Evolutionary conservation across 2,329 filamentous ascomycete genomes (phyloP).

Genomic region (Immersiporthe knoxdaviesiana): DNA sequence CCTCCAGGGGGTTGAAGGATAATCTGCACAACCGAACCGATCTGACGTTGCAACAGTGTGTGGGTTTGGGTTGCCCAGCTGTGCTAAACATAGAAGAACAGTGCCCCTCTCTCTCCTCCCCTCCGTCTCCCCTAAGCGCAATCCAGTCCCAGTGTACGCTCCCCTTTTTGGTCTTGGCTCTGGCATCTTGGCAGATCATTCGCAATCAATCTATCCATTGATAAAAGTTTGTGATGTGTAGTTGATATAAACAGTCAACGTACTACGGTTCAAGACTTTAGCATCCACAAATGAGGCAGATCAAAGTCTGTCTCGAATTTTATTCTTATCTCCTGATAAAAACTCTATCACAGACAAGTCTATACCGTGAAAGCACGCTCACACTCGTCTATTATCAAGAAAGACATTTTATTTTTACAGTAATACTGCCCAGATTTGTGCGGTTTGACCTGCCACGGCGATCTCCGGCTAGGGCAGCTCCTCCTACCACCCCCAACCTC

Average conservation of each 20-base stretch:
- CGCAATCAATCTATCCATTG: neutral
- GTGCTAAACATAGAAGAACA: constrained; percentile 6
- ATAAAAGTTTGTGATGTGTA: neutral
- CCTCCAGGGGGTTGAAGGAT: neutral
- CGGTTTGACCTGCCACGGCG: neutral
- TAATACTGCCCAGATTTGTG: neutral
- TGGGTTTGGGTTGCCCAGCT: neutral
- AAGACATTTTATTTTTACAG: too few species aligned
- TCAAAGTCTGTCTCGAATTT: too few species aligned
- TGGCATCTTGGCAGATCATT: neutral
- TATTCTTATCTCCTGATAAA: too few species aligned
- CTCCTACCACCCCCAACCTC: neutral
- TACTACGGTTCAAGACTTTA: neutral
- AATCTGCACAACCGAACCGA: neutral
- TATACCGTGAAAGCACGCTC: neutral
- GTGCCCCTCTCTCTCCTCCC: too few species aligned
- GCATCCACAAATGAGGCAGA: neutral
- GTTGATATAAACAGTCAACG: neutral
- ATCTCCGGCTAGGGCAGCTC: neutral
- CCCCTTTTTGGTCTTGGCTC: neutral
- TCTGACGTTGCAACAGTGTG: constrained; percentile 3
- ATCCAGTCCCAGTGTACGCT: constrained; percentile 1
- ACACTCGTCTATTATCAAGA: neutral
- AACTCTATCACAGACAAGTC: too few species aligned
- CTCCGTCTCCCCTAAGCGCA: neutral